phyloP scores from a whole-genome alignment of 805 yeast genomes.

The Sugiyamaella floridensis region DNA sequence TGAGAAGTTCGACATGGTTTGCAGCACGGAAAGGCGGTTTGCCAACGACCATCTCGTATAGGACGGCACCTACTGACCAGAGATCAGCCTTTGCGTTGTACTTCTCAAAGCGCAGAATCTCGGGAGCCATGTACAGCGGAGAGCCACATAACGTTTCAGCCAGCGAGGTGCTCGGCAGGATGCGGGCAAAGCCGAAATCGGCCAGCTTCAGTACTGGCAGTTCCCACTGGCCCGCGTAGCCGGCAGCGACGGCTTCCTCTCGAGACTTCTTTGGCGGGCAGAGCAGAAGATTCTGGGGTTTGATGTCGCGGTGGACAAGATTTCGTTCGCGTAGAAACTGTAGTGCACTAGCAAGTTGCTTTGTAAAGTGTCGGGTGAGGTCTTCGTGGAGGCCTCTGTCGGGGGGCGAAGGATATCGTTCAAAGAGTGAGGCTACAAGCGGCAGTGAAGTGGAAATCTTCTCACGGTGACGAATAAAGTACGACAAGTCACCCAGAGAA shows the following conservation, averaged over 20 bases:
- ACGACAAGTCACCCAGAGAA: conserved; percentile 87
- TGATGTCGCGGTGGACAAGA: conserved; percentile 89
- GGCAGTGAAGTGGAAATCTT: conserved; percentile 73
- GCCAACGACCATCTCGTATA: conserved; percentile 95
- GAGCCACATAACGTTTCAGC: conserved; percentile 98
- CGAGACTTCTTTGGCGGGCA: conserved; percentile 73
- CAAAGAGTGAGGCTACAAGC: conserved; percentile 64
- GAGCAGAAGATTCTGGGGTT: conserved; percentile 80
- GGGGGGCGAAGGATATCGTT: conserved; percentile 74
- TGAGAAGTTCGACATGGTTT: conserved; percentile 82
- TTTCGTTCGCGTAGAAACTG: conserved; percentile 74
- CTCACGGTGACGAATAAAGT: conserved; percentile 69
- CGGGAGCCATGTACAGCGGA: conserved; percentile 98
- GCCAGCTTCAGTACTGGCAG: conserved; percentile 89
- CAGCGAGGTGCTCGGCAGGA: conserved; percentile 84
- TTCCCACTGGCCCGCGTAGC: conserved; percentile 76
- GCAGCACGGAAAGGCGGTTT: conserved; percentile 92
- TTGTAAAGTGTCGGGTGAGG: conserved; percentile 73
- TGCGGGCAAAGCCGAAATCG: conserved; percentile 95
- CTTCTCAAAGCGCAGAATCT: conserved; percentile 85
- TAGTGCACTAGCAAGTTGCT: conserved; percentile 80
- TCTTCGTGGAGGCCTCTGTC: conserved; percentile 72
- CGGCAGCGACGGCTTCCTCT: conserved; percentile 46
- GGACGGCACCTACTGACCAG: conserved; percentile 97
- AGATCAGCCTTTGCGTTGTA: conserved; percentile 95